Base-by-base conservation (phyloP, 2,329 filamentous ascomycete genomes). In the Venturia carpophila region DNA sequence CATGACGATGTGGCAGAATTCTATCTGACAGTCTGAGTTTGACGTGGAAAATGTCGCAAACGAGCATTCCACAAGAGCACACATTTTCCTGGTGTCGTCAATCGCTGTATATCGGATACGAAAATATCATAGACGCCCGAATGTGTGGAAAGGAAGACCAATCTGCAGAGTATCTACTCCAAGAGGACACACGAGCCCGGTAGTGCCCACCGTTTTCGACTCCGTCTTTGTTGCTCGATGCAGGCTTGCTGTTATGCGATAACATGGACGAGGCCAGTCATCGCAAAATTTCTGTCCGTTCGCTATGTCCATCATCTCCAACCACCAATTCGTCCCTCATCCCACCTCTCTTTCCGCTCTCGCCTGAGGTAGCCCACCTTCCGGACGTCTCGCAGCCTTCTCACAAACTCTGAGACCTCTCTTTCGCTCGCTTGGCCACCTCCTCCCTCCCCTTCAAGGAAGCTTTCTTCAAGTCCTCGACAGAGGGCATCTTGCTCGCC, bases 261-360 rank as follows among this genome's bases (percentile, higher is more conserved):
- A 15, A 13, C 15, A 4, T 10, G 24, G 21, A 27, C 1, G 21
- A 27, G 13, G 21, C 24, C n/a, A 3, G 24, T 52, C 9, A 27
- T 11, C 10, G 5, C 24, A 3, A 2, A 1, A 27, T 5, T 21
- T 30, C 34, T 15, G 30, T 21, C 30, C 30, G 6, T 5, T 39
- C 17, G 19, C 11, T 30, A 60, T 39, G 15, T 21, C 58, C 58
- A 45, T 85, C 79, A 93, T 72, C 93, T 84, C 94, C 94, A 97
- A 0, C 94, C 94, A 13, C 93, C 93, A 42, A 97, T 93, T 69
- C 93, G 83, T 30, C 93, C 92, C 77, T 97, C 93, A 74, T 97
- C 94, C 94, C 94, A 97, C 70, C 94, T 83, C 71, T 92, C 89
- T 76, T 92, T 96, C 69, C 91, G 84, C 79, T 97, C 94, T 72